Conservation (phyloP, 352 stramenopile genomes). For the Thalassiosira livingstoniorum region DNA sequence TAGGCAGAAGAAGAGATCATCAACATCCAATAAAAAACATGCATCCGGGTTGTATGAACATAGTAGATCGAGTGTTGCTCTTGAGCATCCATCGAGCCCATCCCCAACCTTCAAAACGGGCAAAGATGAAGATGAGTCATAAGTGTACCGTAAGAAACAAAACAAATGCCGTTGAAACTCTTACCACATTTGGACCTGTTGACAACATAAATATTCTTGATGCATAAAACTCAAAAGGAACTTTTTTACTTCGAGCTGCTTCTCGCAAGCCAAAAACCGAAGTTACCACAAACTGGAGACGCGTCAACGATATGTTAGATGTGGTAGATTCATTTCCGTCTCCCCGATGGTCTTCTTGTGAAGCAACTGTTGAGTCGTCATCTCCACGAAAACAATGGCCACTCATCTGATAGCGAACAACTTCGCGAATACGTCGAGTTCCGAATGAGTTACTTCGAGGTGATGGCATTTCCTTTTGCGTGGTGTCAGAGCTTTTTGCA, state of each 20-base stretch:
- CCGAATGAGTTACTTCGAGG: conserved; percentile 25
- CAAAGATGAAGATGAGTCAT: neutral
- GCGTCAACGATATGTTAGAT: conserved; percentile 70
- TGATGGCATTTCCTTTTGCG: conserved; percentile 24
- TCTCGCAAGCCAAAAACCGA: conserved; percentile 78
- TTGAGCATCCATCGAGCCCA: conserved; percentile 78
- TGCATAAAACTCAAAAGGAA: conserved; percentile 68
- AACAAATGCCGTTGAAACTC: neutral
- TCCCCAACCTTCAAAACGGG: conserved; percentile 41
- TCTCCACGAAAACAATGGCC: conserved; percentile 61
- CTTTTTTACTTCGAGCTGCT: conserved; percentile 65
- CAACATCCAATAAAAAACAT: conserved; percentile 63
- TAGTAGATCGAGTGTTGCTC: conserved; percentile 80
- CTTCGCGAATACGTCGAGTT: conserved; percentile 43
- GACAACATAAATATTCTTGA: conserved; percentile 70
- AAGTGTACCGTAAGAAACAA: neutral
- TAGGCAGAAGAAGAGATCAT: conserved; percentile 64
- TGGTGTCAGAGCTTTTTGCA: neutral
- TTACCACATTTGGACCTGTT: conserved; percentile 59
- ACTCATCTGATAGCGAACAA: conserved; percentile 52
- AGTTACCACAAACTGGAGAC: conserved; percentile 78
- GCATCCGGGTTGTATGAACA: conserved; percentile 76
- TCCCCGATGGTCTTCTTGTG: conserved; percentile 31
- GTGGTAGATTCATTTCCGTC: conserved; percentile 63
- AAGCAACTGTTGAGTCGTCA: conserved; percentile 58